A percentile compares a stretch with the other conserved stretches of the same genome.
Conservation (phyloP, 2,329 filamentous ascomycete species). For the Exophiala xenobiotica region DNA sequence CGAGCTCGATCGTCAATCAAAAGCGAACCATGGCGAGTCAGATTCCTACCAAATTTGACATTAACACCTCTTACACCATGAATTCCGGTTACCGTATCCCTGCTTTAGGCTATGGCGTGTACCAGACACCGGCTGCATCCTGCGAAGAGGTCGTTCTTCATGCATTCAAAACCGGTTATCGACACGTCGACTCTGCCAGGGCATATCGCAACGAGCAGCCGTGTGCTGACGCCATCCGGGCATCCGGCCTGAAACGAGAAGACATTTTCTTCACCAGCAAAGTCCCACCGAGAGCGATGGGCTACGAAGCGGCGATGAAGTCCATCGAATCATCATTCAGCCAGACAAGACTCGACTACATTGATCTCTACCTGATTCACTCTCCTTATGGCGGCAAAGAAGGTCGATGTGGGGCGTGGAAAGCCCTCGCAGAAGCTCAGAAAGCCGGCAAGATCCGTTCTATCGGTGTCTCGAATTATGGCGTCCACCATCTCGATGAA, state of each 20-base stretch:
- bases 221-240: constrained; percentile 53
- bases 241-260: constrained; percentile 52
- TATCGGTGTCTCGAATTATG: constrained; percentile 57
- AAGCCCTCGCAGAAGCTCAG: constrained; percentile 54
- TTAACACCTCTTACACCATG: constrained; percentile 39
- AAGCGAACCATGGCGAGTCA: constrained; percentile 21
- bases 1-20: background rate
- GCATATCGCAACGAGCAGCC: constrained; percentile 60
- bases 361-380: constrained; percentile 49
- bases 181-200: constrained; percentile 61
- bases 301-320: constrained; percentile 64
- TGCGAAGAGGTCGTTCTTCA: constrained; percentile 60
- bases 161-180: constrained; percentile 56
- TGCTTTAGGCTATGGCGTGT: constrained; percentile 44
- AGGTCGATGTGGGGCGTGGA: constrained; percentile 52
- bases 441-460: constrained; percentile 52
- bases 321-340: constrained; percentile 28
- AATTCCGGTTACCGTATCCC: constrained; percentile 42
- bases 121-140: constrained; percentile 52
- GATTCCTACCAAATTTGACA: constrained; percentile 22
- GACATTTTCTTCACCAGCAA: constrained; percentile 65
- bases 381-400: constrained; percentile 54
- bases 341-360: constrained; percentile 38
- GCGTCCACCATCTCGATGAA: constrained; percentile 56
- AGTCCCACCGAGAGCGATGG: constrained; percentile 51